Evolutionary conservation across 2,329 filamentous ascomycete species (phyloP).

Genomic region (Apiospora sp.): DNA sequence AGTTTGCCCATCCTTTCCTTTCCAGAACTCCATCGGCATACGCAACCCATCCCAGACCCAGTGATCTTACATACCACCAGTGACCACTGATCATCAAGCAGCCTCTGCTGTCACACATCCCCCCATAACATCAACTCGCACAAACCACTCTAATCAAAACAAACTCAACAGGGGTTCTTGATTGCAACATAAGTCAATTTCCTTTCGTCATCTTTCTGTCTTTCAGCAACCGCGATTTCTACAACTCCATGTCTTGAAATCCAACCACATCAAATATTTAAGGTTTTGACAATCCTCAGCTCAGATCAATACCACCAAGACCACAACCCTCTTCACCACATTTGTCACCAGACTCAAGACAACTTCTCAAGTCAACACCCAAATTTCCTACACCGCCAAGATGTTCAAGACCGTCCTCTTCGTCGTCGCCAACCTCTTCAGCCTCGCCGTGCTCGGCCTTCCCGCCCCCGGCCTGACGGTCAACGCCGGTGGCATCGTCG

Average conservation of each 20-base stretch:
- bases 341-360: neutral
- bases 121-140: slow-evolving; percentile 2
- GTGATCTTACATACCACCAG: neutral
- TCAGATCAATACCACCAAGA: neutral
- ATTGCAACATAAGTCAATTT: neutral
- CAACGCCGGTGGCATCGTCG: neutral
- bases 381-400: neutral
- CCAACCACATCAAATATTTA: slow-evolving; percentile 1
- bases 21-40: neutral
- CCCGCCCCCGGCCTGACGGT: neutral
- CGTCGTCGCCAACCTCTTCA: neutral
- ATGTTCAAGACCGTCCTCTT: slow-evolving; percentile 11
- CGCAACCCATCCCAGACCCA: neutral
- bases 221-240: neutral
- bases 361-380: neutral
- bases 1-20: neutral
- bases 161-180: neutral
- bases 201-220: neutral
- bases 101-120: slow-evolving; percentile 5
- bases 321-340: neutral
- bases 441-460: neutral
- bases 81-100: slow-evolving; percentile 6
- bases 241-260: neutral
- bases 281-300: neutral
- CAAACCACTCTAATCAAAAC: slow-evolving; percentile 21